A percentile compares a stretch with the other conserved stretches of the same genome.
Evolutionary conservation across 108 stramenopile species (phyloP).

Genomic region (Pseudonitzschia pungens): DNA sequence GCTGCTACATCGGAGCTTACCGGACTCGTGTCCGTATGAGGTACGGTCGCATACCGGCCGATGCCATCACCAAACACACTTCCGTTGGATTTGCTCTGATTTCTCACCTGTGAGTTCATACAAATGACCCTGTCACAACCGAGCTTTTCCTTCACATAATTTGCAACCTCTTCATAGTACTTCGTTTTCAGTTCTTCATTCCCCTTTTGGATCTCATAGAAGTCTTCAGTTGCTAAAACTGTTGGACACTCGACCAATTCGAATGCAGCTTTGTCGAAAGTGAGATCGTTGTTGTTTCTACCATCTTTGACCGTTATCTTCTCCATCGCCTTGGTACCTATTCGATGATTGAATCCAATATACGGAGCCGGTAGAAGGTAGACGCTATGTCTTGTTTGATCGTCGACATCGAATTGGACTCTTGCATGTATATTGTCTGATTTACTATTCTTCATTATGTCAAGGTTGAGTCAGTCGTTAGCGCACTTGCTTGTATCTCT

Average conservation of each 20-base stretch:
- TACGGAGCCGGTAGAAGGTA: constrained; percentile 1
- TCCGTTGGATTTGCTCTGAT: background rate
- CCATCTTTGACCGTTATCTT: background rate
- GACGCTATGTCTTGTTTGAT: background rate
- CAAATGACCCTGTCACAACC: constrained; percentile 27
- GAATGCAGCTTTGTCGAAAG: constrained; percentile 19
- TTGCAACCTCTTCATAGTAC: constrained; percentile 21
- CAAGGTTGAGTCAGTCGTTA: too few relatives aligned
- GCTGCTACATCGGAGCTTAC: constrained; percentile 10
- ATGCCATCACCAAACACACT: background rate
- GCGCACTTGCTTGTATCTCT: too few relatives aligned
- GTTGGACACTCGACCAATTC: constrained; percentile 31
- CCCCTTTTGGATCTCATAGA: constrained; percentile 17
- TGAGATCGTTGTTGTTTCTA: background rate
- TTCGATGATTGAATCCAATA: background rate
- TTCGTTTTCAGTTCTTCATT: background rate
- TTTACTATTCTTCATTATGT: too few relatives aligned
- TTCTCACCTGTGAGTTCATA: constrained; percentile 2
- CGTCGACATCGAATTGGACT: background rate
- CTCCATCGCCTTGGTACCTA: background rate
- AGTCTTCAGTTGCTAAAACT: constrained; percentile 18
- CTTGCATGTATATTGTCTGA: background rate
- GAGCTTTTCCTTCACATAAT: constrained; percentile 18
- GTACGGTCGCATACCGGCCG: background rate
- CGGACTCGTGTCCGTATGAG: constrained; percentile 19